These are phyloP conservation scores for Nicotiana sylvestris DNA, from an alignment of 257 asterid genomes.

Conservation along the genomic window DNA sequence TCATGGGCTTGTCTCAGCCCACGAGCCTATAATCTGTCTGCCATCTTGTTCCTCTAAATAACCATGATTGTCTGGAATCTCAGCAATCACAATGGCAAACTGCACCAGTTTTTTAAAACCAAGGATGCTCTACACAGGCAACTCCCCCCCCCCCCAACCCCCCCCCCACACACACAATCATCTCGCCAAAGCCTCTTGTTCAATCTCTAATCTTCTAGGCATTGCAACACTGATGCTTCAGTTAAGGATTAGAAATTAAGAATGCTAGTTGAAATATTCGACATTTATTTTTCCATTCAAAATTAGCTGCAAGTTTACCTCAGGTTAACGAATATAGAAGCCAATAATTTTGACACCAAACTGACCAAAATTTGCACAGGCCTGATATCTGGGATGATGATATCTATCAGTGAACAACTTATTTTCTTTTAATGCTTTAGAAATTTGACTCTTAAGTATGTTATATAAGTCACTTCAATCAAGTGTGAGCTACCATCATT, in stretches of 20 bases:
- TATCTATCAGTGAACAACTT: background rate
- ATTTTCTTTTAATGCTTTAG: background rate
- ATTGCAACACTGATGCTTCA: slow-evolving; percentile 1
- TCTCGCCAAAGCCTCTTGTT: background rate
- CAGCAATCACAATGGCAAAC: background rate
- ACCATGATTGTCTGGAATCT: background rate
- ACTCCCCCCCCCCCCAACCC: background rate
- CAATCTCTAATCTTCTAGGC: background rate
- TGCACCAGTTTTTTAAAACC: background rate
- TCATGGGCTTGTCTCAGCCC: background rate
- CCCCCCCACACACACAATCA: background rate
- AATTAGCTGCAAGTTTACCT: background rate
- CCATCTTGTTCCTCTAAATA: background rate
- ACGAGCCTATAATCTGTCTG: slow-evolving; percentile 1
- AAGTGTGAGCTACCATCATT: background rate
- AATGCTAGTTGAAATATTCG: background rate
- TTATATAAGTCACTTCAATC: background rate
- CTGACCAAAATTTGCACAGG: background rate
- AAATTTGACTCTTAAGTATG: background rate
- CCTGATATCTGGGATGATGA: background rate
- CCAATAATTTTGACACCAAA: background rate
- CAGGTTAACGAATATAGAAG: background rate
- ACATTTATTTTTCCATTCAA: background rate
- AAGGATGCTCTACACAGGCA: background rate
- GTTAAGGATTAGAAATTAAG: background rate